Base-by-base conservation (phyloP, 495 filamentous ascomycete species). In the Penicillium parvum region DNA sequence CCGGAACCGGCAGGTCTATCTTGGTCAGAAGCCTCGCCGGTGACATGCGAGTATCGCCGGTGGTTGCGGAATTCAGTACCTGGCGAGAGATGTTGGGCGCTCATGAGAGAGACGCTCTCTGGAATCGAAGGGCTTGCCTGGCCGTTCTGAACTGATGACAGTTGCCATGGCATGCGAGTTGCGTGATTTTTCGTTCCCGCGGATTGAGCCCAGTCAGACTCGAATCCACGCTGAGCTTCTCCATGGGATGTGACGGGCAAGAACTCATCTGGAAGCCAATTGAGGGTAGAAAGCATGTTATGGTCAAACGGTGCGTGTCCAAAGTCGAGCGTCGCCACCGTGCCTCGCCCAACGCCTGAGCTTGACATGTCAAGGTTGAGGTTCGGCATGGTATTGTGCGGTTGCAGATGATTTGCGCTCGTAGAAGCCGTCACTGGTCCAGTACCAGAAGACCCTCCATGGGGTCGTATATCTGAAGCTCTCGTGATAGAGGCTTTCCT, bases 191-290 rank as follows among this genome's bases (percentile, higher is more conserved):
- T 52, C 20, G 48, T 36, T 14, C 35, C 20, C 0, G 36, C 19
- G 14, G 47, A 16, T 23, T 60, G 58, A n/a, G 52, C 36, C 12
- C 45, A 52, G 28, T 55, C 57, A 3, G 48, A 45, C 17, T 49
- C 15, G 7, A 38, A 16, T 12, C 45, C 30, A 7, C 45, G 19
- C 14, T 53, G 49, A 20, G 42, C 6, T 5, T 49, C 41, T 10
- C 52, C 46, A 26, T 34, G 36, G 7, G 50, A 5, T 23, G 51
- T 23, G 16, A 44, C 43, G 5, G 49, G 19, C 11, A 59, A 47
- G 16, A 62, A 32, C 28, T 61, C 61, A 11, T 53, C 52, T 11
- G 65, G 56, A 7, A 68, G 49, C 68, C 68, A 72, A 34, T 72
- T 69, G 15, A 69, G 56, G 1, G 61, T 58, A 15, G 63, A 58